Conservation (phyloP, 2,329 filamentous ascomycete species). For the Diaporthe velutina region DNA sequence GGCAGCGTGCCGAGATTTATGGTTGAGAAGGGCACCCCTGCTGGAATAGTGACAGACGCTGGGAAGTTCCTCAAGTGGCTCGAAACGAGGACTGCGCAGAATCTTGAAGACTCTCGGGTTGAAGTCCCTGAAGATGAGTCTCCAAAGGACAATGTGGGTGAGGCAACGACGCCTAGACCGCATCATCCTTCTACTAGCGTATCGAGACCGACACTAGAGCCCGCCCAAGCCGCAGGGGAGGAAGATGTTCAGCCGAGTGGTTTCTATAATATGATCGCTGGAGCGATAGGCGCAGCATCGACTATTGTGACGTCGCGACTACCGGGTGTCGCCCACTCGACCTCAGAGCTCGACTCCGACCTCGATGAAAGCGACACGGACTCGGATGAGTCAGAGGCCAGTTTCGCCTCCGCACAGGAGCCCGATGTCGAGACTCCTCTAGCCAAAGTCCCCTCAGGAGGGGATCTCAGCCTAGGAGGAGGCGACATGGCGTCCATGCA, state of each 20-base stretch:
- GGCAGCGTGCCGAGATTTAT: conserved; percentile 90
- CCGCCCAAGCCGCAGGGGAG: conserved; percentile 28
- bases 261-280: conserved; percentile 68
- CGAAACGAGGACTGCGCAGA: conserved; percentile 54
- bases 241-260: conserved; percentile 54
- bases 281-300: conserved; percentile 64
- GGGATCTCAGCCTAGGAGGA: neutral
- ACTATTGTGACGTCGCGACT: conserved; percentile 58
- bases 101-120: conserved; percentile 47
- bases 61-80: conserved; percentile 86
- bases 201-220: conserved; percentile 34
- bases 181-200: conserved; percentile 34
- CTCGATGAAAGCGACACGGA: conserved; percentile 50
- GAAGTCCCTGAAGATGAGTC: conserved; percentile 43
- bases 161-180: conserved; percentile 42
- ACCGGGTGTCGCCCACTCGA: conserved; percentile 48
- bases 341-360: conserved; percentile 48
- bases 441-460: conserved; percentile 17
- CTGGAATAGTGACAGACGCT: conserved; percentile 83
- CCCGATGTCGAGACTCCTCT: conserved; percentile 47
- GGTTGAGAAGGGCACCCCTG: conserved; percentile 90
- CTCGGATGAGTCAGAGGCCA: conserved; percentile 58
- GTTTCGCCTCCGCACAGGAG: conserved; percentile 64
- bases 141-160: conserved; percentile 49
- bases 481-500: conserved; percentile 43